phyloP scores from a whole-genome alignment of 495 filamentous ascomycete species.

The Neurospora tetraspora region DNA sequence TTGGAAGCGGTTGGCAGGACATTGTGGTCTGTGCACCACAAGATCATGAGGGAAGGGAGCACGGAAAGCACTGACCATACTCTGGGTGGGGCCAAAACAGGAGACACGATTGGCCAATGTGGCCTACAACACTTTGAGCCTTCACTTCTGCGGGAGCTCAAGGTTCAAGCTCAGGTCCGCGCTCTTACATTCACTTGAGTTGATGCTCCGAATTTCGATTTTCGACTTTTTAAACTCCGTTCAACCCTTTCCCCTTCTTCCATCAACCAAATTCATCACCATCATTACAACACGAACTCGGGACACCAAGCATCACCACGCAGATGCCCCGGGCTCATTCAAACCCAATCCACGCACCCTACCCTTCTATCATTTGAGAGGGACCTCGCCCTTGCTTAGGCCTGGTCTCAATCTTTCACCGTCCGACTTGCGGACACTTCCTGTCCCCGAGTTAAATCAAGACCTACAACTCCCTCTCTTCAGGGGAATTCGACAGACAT shows the following conservation, averaged over 20 bases:
- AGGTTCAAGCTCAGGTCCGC: neutral
- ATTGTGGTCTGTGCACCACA: neutral
- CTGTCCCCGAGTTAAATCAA: neutral
- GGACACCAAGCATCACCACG: neutral
- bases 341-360: neutral
- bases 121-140: neutral
- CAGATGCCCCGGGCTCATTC: neutral
- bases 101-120: neutral
- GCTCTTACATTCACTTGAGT: neutral
- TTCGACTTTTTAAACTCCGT: neutral
- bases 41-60: neutral
- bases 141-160: neutral
- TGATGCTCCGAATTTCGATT: neutral
- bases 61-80: neutral
- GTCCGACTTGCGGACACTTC: neutral
- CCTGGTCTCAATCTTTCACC: neutral
- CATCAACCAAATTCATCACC: neutral
- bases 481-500: neutral
- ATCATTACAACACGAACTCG: neutral
- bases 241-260: neutral
- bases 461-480: neutral
- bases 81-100: neutral
- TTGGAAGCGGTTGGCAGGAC: neutral
- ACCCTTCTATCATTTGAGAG: neutral
- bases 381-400: neutral